Percentiles rank a stretch among this genome's conserved stretches.
phyloP scores from a whole-genome alignment of 352 stramenopile species.

The Blastocystis sp. region DNA sequence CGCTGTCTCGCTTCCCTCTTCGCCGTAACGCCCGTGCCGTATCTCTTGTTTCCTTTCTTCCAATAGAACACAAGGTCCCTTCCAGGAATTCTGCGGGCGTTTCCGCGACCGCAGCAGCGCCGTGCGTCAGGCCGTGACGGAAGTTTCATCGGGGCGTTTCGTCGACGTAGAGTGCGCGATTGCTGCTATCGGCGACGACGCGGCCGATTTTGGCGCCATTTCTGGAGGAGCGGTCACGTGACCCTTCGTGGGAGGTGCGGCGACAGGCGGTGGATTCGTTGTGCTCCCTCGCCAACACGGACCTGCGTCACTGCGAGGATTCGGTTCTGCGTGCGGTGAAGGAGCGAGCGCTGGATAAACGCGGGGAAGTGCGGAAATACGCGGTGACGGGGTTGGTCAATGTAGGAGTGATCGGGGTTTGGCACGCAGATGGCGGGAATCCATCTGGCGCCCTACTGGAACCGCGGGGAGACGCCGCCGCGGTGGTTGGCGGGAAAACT shows the following conservation, averaged over 20 bases:
- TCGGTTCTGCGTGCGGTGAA: neutral
- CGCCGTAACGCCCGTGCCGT: too few species aligned
- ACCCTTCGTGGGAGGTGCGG: neutral
- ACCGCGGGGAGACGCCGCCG: neutral
- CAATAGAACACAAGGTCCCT: neutral
- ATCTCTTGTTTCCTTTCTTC: too few species aligned
- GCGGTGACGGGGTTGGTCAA: neutral
- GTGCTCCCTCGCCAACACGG: neutral
- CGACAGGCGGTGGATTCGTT: neutral
- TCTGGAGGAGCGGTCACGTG: neutral
- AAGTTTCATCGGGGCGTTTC: too few species aligned
- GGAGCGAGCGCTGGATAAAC: neutral
- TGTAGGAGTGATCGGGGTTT: neutral
- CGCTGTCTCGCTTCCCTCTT: neutral
- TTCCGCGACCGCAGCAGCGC: neutral
- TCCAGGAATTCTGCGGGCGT: neutral
- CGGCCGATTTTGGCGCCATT: neutral
- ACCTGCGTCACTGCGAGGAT: neutral
- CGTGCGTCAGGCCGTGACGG: neutral
- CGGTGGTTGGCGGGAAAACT: neutral
- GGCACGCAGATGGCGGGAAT: neutral
- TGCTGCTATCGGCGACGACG: neutral
- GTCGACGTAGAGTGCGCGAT: too few species aligned
- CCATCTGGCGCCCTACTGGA: neutral
- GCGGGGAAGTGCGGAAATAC: neutral